Base-by-base conservation (phyloP, 768 basidiomycete genomes). In the Auriscalpium vulgare region DNA sequence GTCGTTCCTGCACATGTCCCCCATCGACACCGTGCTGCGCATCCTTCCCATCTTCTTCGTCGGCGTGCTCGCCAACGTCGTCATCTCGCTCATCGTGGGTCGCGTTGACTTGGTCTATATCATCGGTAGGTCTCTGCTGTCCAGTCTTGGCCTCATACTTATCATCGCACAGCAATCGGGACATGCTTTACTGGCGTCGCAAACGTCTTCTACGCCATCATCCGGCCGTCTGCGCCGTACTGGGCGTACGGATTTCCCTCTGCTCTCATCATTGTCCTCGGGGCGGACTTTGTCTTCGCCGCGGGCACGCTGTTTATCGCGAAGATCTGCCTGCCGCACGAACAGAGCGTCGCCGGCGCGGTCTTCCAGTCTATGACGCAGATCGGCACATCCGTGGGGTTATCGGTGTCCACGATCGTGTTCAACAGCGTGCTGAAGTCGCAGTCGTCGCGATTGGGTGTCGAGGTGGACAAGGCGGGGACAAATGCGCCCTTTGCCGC, bases 201-300 rank as follows among this genome's bases (percentile, higher is more conserved):
- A 0, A 78, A 76, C 57, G 68, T 90, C 9, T 70, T 90, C 4
- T 87, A 90, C 62, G 88, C 88, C 1, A 59, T 87, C 2, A 86
- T 90, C 59, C 60, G 79, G 23, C 78, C 85, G 0, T 58, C 67
- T 0, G 72, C 72, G 8, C 69, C 82, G 1, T 91, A 84, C 61
- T 91, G 89, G 90, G 85, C 84, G 1, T 86, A 76, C 56, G 83
- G 81, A 6, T 91, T 91, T 68, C 86, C 88, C 0, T 78, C 84
- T 1, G 78, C 86, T 0, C 69, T 81, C 43, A 56, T 86, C 47
- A 70, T 79, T 19, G 88, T 90, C 13, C 76, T 88, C 48, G 90
- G 90, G 17, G 87, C 82, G 1, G 90, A 91, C 63, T 88, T 91
- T 59, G 81, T 87, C 2, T 91, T 82, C 63, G 72, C 89, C 0